A percentile compares a stretch with the other conserved stretches of the same genome.
These are phyloP conservation scores for Kodamaea lidongshanica DNA, from an alignment of 805 yeast genomes.

Conservation along the genomic window DNA sequence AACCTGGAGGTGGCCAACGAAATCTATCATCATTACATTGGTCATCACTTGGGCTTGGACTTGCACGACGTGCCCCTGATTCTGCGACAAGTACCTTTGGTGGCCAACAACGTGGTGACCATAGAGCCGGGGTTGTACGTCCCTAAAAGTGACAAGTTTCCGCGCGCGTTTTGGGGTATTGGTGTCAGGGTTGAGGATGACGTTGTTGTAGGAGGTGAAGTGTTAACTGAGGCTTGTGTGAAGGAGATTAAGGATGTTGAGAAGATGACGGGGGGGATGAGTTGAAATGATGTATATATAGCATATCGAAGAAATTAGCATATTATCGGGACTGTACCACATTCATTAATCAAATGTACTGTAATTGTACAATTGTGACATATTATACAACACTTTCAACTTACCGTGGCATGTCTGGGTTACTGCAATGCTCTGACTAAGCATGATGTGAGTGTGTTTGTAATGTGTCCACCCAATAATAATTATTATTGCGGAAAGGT, in stretches of 20 bases:
- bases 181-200: slow-evolving; percentile 96
- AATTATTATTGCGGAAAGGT: too few relatives aligned
- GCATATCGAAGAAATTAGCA: too few relatives aligned
- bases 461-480: too few relatives aligned
- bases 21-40: slow-evolving; percentile 89
- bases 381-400: too few relatives aligned
- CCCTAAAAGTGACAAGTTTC: slow-evolving; percentile 68
- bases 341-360: too few relatives aligned
- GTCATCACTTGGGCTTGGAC: slow-evolving; percentile 91
- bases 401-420: too few relatives aligned
- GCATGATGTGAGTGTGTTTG: too few relatives aligned
- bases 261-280: too few relatives aligned
- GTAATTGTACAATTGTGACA: too few relatives aligned
- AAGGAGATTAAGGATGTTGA: slow-evolving; percentile 85
- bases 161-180: slow-evolving; percentile 73
- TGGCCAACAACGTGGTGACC: slow-evolving; percentile 77
- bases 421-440: too few relatives aligned
- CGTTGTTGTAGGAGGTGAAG: slow-evolving; percentile 68
- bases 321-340: too few relatives aligned
- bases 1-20: slow-evolving; percentile 45
- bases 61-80: slow-evolving; percentile 74
- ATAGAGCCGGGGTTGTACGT: slow-evolving; percentile 95
- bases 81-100: slow-evolving; percentile 49
- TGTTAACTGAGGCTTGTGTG: slow-evolving; percentile 73
- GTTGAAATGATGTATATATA: too few relatives aligned